Percentiles rank a stretch among this genome's conserved stretches.
phyloP scores from a whole-genome alignment of 495 filamentous ascomycete genomes.

The Penicillium pancosmium region DNA sequence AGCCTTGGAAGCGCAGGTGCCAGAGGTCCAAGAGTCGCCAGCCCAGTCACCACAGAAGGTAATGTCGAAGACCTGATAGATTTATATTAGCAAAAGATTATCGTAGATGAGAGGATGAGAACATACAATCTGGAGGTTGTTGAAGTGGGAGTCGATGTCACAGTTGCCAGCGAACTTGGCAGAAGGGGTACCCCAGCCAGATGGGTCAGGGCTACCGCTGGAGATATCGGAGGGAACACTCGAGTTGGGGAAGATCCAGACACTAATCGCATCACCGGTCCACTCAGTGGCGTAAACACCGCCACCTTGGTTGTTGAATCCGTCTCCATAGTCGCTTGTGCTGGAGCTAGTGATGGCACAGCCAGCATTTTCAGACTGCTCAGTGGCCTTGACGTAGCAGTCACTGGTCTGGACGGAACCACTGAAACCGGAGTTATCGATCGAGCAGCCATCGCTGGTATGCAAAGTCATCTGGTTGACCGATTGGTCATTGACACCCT shows the following conservation, averaged over 20 bases:
- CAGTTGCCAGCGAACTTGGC: constrained; percentile 63
- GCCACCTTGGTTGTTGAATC: constrained; percentile 60
- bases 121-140: constrained; percentile 62
- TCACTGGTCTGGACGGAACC: constrained; percentile 43
- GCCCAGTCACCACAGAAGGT: constrained; percentile 72
- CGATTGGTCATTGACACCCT: constrained; percentile 61
- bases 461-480: constrained; percentile 68
- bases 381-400: constrained; percentile 56
- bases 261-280: constrained; percentile 57
- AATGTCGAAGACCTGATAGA: constrained; percentile 58
- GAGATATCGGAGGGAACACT: constrained; percentile 56
- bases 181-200: constrained; percentile 58
- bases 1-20: constrained; percentile 37
- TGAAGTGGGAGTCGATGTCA: constrained; percentile 62
- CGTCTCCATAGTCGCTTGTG: constrained; percentile 50
- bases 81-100: background rate
- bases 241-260: constrained; percentile 62
- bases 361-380: constrained; percentile 51
- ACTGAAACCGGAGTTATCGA: constrained; percentile 49
- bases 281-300: constrained; percentile 69
- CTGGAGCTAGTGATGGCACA: constrained; percentile 50
- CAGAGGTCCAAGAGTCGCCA: constrained; percentile 43
- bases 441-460: constrained; percentile 61
- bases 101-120: background rate
- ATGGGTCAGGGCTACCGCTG: constrained; percentile 54